Evolutionary conservation across 2,329 filamentous ascomycete species (phyloP).

Genomic region (Colletotrichum navitas): DNA sequence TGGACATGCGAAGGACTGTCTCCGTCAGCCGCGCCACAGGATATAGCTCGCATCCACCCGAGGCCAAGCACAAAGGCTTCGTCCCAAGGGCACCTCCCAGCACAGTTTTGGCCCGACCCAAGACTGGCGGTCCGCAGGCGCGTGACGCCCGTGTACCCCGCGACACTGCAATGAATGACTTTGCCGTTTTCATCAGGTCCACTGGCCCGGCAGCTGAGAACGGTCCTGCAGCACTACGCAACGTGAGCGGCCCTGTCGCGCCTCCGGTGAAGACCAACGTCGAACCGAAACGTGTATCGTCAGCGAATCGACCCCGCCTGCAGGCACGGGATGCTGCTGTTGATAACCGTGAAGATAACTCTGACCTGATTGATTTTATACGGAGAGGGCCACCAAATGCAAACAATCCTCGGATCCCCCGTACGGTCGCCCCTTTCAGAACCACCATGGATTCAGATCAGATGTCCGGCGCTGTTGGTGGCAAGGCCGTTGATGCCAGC

Average conservation of each 20-base stretch:
- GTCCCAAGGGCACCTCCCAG: conserved; percentile 50
- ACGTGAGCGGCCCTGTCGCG: conserved; percentile 47
- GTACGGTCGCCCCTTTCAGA: conserved; percentile 86
- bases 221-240: conserved; percentile 52
- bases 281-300: conserved; percentile 54
- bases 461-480: conserved; percentile 66
- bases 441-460: conserved; percentile 90
- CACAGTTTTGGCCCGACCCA: conserved; percentile 50
- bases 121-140: conserved; percentile 58
- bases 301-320: conserved; percentile 64
- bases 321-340: conserved; percentile 79
- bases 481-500: conserved; percentile 69
- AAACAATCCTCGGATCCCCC: conserved; percentile 78
- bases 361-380: conserved; percentile 96
- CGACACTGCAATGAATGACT: conserved; percentile 79
- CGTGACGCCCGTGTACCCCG: conserved; percentile 79
- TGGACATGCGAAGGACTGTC: conserved; percentile 54
- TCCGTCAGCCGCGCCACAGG: conserved; percentile 53
- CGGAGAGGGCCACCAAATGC: conserved; percentile 81
- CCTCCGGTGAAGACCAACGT: conserved; percentile 53
- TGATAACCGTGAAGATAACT: conserved; percentile 74
- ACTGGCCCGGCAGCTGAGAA: conserved; percentile 76
- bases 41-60: conserved; percentile 53
- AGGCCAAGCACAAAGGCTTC: conserved; percentile 46
- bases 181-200: conserved; percentile 90